Base-by-base conservation (phyloP, 2,329 filamentous ascomycete species). In the Penicillium corylophilum region DNA sequence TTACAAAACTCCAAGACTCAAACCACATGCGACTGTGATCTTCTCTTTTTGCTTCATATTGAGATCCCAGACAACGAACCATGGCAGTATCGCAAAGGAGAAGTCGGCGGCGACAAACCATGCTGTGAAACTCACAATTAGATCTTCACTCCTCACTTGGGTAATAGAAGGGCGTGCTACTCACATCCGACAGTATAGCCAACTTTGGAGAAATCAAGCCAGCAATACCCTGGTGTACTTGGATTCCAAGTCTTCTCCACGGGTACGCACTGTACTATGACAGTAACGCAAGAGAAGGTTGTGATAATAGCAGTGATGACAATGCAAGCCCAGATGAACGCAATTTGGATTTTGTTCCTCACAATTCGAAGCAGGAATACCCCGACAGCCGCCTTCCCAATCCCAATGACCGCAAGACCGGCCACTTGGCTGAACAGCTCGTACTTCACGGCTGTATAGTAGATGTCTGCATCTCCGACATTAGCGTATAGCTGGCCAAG, bases 1-100 rank as follows among this genome's bases (percentile, higher is more conserved):
- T 61, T 59, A 72, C 73, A 77, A 71, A 5, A 77, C 56, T 5
- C 75, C 75, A 3, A 77, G 55, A 40, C 75, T 77, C 39, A 78
- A 70, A 46, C 74, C 72, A 18, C 64, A 59, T 0, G 74, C 68
- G 8, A 78, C 70, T n/a, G 75, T 65, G 22, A 76, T 65, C 60
- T 77, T 78, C 38, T 79, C 75, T 15, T 73, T 67, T n/a, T 61
- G 69, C 13, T 72, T 71, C 73, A 78, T 78, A 28, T 74, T 71
- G 7, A 78, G 53, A 0, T 70, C 67, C 73, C 75, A 77, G 18
- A 74, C 64, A 7, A 78, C 66, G 1, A 74, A 64, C 74, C 76
- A 78, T 0, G 76, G 76, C 4, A 77, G 60, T 31, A 61, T 62
- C 2, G 60, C 61, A 48, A 64, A 61, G 16, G 55, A 54, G 36